Evolutionary conservation across 257 asterid genomes (phyloP).

Genomic region (Solanum arcanum): DNA sequence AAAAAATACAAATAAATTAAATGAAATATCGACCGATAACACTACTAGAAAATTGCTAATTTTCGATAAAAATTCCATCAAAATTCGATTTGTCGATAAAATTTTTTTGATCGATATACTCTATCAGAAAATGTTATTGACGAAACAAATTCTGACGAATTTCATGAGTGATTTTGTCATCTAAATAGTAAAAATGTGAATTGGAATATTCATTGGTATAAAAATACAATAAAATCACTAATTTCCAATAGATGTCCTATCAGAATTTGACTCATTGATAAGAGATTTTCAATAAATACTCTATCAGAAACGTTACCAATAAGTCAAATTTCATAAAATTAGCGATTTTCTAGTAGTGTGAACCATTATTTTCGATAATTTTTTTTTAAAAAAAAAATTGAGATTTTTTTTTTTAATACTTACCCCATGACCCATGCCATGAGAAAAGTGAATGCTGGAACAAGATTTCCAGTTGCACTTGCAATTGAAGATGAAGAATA

Average conservation of each 20-base stretch:
- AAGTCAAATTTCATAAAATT: not conserved
- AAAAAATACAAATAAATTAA: not conserved
- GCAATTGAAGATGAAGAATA: conserved; percentile 30
- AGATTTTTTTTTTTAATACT: not conserved
- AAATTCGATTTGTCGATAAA: not conserved
- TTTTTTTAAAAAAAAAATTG: not conserved
- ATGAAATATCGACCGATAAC: not conserved
- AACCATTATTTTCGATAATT: not conserved
- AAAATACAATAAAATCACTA: too few relatives aligned
- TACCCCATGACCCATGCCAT: conserved; percentile 30
- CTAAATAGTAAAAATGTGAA: too few relatives aligned
- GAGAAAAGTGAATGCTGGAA: conserved; percentile 28
- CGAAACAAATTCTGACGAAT: not conserved
- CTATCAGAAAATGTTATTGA: fast-evolving
- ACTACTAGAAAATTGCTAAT: too few relatives aligned
- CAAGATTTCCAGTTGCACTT: conserved; percentile 27
- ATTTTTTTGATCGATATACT: not conserved
- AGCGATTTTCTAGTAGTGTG: not conserved
- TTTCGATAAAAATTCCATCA: not conserved
- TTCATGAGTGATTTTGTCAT: too few relatives aligned
- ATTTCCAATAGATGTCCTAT: not conserved
- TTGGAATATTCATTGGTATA: not conserved
- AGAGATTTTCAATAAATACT: not conserved
- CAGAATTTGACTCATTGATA: not conserved
- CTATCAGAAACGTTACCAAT: not conserved